Evolutionary conservation across 1,139 yeast species (phyloP).

Genomic region (Debaryomyces nepalensis): DNA sequence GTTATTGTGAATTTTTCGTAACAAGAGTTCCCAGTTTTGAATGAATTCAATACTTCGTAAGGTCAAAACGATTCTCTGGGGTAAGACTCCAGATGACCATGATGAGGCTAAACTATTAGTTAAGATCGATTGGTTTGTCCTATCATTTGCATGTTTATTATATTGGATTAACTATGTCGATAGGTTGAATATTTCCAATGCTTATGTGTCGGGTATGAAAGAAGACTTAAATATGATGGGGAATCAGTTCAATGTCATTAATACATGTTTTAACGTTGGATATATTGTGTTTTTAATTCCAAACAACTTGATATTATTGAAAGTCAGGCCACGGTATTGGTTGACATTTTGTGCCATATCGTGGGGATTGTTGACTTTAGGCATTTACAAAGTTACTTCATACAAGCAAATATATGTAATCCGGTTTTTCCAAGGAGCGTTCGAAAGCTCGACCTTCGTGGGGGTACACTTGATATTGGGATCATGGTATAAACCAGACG

Average conservation of each 20-base stretch:
- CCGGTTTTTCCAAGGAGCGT: conserved; percentile 58
- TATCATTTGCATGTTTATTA: conserved; percentile 57
- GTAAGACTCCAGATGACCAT: conserved; percentile 41
- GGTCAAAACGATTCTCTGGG: conserved; percentile 33
- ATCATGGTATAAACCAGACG: conserved; percentile 55
- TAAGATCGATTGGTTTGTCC: conserved; percentile 60
- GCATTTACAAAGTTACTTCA: conserved; percentile 48
- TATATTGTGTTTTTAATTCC: conserved; percentile 64
- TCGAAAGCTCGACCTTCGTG: conserved; percentile 58
- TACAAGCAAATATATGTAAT: conserved; percentile 53
- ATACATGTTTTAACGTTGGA: conserved; percentile 64
- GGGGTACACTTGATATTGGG: conserved; percentile 60
- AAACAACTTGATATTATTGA: conserved; percentile 53
- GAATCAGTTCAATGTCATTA: conserved; percentile 50
- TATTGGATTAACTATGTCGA: conserved; percentile 58
- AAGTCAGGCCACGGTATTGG: conserved; percentile 59
- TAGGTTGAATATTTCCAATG: conserved; percentile 54
- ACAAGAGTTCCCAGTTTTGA: background rate
- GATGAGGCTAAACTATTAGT: conserved; percentile 46
- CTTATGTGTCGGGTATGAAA: conserved; percentile 66
- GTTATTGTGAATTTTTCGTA: no score
- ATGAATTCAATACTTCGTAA: conserved; percentile 7
- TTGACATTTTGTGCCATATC: conserved; percentile 55
- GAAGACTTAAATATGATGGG: conserved; percentile 56
- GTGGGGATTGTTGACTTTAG: conserved; percentile 61